Conservation (phyloP, 2,329 filamentous ascomycete genomes). For the Colletotrichum orchidophilum region DNA sequence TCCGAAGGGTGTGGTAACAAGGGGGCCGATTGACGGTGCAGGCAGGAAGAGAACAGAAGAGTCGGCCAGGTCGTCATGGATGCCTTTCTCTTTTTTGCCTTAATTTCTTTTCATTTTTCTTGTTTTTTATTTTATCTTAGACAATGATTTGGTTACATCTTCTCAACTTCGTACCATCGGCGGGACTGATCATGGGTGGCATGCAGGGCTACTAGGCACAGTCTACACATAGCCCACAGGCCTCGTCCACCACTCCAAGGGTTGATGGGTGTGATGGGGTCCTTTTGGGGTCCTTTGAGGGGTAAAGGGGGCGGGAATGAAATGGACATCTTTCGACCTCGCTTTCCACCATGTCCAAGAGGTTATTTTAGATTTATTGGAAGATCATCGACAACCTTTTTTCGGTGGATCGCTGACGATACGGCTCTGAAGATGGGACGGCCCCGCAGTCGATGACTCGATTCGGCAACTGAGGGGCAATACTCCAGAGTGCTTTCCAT, state of each 20-base stretch:
- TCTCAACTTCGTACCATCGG: neutral
- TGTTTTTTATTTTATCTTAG: neutral
- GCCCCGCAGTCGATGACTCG: conserved; percentile 5
- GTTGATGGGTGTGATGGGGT: neutral
- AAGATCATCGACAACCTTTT: conserved; percentile 27
- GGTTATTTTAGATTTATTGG: conserved; percentile 32
- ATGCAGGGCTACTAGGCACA: neutral
- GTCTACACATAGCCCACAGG: neutral
- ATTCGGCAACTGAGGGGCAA: conserved; percentile 27
- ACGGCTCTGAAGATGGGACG: neutral
- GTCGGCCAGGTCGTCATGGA: neutral
- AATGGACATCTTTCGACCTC: conserved; percentile 24
- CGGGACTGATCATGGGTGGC: conserved; percentile 8
- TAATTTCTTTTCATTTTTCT: neutral
- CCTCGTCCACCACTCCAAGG: conserved; percentile 3
- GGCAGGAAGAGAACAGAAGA: neutral
- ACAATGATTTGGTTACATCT: neutral
- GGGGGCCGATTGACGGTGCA: conserved; percentile 16
- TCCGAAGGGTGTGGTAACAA: conserved; percentile 18
- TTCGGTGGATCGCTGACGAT: conserved; percentile 30
- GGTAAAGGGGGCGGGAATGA: neutral
- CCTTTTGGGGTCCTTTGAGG: conserved; percentile 1
- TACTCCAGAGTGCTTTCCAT: conserved; percentile 13
- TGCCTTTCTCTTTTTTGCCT: too few species aligned
- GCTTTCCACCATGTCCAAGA: conserved; percentile 18